Evolutionary conservation across 2,329 filamentous ascomycete species (phyloP).

Genomic region (Xylariaceae sp.): DNA sequence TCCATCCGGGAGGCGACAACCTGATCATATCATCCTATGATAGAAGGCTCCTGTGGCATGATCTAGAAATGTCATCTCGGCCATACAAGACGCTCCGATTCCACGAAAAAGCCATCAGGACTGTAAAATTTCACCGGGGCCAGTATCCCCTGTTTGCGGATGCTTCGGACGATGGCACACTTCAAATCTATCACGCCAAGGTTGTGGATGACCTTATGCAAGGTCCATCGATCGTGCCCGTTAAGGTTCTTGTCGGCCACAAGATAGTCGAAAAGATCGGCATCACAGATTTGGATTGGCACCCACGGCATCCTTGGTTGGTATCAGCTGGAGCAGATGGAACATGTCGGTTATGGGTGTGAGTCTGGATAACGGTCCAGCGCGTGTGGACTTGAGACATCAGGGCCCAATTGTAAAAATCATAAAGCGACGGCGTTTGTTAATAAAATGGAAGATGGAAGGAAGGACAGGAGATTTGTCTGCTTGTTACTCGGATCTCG

Average conservation of each 20-base stretch:
- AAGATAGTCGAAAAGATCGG: constrained; percentile 81
- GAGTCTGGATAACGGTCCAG: constrained; percentile 4
- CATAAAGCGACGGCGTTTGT: constrained; percentile 17
- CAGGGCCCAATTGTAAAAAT: not conserved
- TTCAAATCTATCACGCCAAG: constrained; percentile 96
- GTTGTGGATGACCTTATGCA: constrained; percentile 93
- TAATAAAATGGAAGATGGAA: constrained; percentile 4
- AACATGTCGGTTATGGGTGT: constrained; percentile 85
- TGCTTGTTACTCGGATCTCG: no score
- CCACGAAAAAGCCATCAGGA: constrained; percentile 85
- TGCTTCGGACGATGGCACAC: constrained; percentile 86
- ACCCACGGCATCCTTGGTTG: constrained; percentile 89
- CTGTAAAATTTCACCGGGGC: constrained; percentile 75
- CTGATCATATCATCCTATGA: constrained; percentile 94
- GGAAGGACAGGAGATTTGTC: not conserved
- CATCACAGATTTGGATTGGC: constrained; percentile 94
- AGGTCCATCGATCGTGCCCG: constrained; percentile 91
- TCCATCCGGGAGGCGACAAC: constrained; percentile 92
- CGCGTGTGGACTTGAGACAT: no score
- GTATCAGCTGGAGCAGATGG: constrained; percentile 93
- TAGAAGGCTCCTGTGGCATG: constrained; percentile 90
- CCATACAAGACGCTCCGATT: constrained; percentile 97
- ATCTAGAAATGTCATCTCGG: constrained; percentile 82
- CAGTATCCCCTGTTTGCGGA: constrained; percentile 83
- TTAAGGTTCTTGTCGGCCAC: constrained; percentile 91